These are phyloP conservation scores for Naumovozyma castellii DNA, from an alignment of 805 yeast genomes.

Conservation along the genomic window DNA sequence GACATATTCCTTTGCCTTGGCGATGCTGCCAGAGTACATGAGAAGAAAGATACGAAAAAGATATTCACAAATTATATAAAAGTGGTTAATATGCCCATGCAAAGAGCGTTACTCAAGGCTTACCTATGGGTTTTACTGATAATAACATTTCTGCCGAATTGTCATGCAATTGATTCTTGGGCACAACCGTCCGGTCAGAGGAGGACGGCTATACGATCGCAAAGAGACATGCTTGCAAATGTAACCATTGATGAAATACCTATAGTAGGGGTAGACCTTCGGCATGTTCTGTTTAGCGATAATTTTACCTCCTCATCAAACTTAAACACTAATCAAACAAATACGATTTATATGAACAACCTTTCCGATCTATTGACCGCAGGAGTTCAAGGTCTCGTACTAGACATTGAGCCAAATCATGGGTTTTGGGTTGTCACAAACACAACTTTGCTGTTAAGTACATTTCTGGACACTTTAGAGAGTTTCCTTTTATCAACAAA, in stretches of 20 bases:
- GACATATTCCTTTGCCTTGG: too few relatives aligned
- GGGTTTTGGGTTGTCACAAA: conserved; percentile 19
- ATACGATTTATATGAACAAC: conserved; percentile 19
- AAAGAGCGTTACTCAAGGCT: neutral
- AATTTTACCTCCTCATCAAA: conserved; percentile 19
- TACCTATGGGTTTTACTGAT: neutral
- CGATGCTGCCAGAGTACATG: too few relatives aligned
- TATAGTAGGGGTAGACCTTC: conserved; percentile 33
- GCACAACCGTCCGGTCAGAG: conserved; percentile 25
- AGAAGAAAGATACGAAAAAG: too few relatives aligned
- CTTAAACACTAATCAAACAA: conserved; percentile 7
- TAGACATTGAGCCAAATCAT: conserved; percentile 52
- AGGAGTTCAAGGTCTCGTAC: conserved; percentile 39
- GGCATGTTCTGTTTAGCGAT: conserved; percentile 22
- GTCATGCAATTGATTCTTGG: conserved; percentile 18
- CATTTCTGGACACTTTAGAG: conserved; percentile 25
- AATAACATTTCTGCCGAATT: neutral
- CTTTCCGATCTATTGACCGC: conserved; percentile 30
- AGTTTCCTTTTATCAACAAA: conserved; percentile 34
- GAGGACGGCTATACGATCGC: conserved; percentile 35
- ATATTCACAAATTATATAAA: too few relatives aligned
- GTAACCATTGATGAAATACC: conserved; percentile 34
- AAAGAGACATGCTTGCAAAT: conserved; percentile 38
- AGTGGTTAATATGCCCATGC: neutral
- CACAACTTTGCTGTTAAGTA: conserved; percentile 17